Evolutionary conservation across 2,329 filamentous ascomycete species (phyloP).

Genomic region (Chaetomiaceae sp.): DNA sequence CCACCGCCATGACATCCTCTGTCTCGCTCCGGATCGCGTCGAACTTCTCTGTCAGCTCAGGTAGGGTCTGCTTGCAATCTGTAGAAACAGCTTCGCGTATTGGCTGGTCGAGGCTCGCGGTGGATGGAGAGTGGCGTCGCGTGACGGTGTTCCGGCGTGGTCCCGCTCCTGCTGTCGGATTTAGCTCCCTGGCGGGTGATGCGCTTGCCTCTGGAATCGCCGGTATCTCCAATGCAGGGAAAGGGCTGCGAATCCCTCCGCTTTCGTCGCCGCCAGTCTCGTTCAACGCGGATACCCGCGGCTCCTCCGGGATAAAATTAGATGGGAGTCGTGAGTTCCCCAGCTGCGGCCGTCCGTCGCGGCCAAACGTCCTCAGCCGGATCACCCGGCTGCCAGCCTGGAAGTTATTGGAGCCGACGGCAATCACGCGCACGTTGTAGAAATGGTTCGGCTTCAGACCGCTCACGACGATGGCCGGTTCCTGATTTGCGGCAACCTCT

Average conservation of each 20-base stretch:
- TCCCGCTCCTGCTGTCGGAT: constrained; percentile 32
- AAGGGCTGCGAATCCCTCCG: constrained; percentile 42
- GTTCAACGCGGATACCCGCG: constrained; percentile 34
- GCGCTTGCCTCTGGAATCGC: constrained; percentile 57
- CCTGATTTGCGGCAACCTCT: constrained; percentile 68
- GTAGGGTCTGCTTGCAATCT: constrained; percentile 62
- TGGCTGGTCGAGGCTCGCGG: constrained; percentile 48
- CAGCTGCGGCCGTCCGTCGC: constrained; percentile 58
- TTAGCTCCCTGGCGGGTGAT: constrained; percentile 61
- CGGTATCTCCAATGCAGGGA: constrained; percentile 57
- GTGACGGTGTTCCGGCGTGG: constrained; percentile 64
- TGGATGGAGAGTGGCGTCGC: constrained; percentile 70
- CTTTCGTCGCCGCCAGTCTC: constrained; percentile 49
- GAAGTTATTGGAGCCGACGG: constrained; percentile 87
- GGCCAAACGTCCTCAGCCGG: constrained; percentile 70
- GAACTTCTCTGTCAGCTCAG: constrained; percentile 75
- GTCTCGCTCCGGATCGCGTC: constrained; percentile 78
- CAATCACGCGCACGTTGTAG: constrained; percentile 90
- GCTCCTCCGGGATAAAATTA: constrained; percentile 51
- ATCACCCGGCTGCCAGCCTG: constrained; percentile 83
- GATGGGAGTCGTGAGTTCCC: constrained; percentile 53
- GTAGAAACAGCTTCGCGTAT: constrained; percentile 42
- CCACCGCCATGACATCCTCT: constrained; percentile 68
- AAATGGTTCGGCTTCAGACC: constrained; percentile 81
- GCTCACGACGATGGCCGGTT: constrained; percentile 86